A percentile compares a stretch with the other conserved stretches of the same genome.
Evolutionary conservation across 1,284 basidiomycete genomes (phyloP).

Genomic region (Ceratobasidium sp.): DNA sequence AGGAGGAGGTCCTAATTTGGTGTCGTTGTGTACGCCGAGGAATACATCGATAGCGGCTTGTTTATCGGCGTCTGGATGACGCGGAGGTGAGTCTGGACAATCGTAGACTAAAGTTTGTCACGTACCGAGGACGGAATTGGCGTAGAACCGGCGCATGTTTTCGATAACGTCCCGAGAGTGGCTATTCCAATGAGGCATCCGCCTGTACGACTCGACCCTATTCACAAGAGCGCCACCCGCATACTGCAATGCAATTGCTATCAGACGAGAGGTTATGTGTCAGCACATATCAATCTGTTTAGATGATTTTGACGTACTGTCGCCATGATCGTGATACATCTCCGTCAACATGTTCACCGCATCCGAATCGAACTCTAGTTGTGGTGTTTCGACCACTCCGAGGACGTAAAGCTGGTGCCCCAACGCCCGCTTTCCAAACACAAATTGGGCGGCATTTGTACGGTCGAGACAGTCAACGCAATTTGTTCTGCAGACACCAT

Average conservation of each 20-base stretch:
- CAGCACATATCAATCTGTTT: background rate
- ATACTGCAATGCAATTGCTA: conserved; percentile 95
- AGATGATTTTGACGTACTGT: conserved; percentile 69
- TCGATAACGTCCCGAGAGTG: conserved; percentile 98
- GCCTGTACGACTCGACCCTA: conserved; percentile 95
- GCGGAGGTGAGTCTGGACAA: background rate
- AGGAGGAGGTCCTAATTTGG: conserved; percentile 57
- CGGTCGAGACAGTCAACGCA: conserved; percentile 98
- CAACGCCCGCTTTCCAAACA: conserved; percentile 95
- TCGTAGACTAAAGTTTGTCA: background rate
- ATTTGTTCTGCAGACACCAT: conserved; percentile 90
- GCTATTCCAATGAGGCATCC: conserved; percentile 97
- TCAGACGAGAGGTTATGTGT: background rate
- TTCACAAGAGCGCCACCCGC: conserved; percentile 97
- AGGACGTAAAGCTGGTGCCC: conserved; percentile 97
- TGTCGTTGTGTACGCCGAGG: conserved; percentile 82
- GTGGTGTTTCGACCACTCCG: conserved; percentile 86
- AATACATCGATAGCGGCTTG: conserved; percentile 98
- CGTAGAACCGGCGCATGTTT: conserved; percentile 95
- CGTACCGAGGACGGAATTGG: conserved; percentile 90
- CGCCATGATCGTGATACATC: conserved; percentile 98
- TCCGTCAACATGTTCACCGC: conserved; percentile 98
- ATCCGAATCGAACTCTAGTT: conserved; percentile 93
- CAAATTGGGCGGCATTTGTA: conserved; percentile 98
- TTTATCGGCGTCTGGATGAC: conserved; percentile 88